These are phyloP conservation scores for Aspergillus saccharolyticus DNA, from an alignment of 495 filamentous ascomycete species.

Conservation along the genomic window DNA sequence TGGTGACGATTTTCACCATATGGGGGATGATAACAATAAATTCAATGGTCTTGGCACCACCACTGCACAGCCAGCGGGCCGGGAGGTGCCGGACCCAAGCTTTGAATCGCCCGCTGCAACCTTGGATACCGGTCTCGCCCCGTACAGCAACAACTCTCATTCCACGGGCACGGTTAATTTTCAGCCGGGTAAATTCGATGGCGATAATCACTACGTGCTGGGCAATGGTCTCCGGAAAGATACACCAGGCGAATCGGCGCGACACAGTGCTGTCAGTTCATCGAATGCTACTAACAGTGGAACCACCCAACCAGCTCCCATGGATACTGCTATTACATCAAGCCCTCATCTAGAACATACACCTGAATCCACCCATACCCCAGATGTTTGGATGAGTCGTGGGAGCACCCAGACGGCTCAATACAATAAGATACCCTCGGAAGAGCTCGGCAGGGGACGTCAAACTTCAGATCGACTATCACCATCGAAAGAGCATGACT, in stretches of 20 bases:
- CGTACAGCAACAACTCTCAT: too few species aligned
- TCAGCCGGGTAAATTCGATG: too few species aligned
- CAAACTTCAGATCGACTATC: not conserved
- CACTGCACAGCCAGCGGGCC: not conserved
- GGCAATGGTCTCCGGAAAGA: not conserved
- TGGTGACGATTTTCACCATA: not conserved
- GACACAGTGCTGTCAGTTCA: not conserved
- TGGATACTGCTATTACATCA: not conserved
- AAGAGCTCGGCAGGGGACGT: not conserved
- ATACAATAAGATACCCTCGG: not conserved
- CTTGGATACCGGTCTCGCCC: not conserved
- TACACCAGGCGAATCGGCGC: not conserved
- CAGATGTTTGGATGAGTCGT: not conserved
- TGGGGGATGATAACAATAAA: not conserved
- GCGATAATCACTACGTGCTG: too few species aligned
- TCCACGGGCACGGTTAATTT: too few species aligned
- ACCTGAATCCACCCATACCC: not conserved
- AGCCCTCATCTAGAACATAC: not conserved
- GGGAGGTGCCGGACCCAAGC: not conserved
- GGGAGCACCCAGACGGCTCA: not conserved
- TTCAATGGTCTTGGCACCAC: not conserved
- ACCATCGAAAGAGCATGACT: not conserved
- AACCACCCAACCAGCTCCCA: not conserved
- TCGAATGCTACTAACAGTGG: not conserved
- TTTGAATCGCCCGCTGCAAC: not conserved